Base-by-base conservation (phyloP, 345 rosid species). In the Acer campestre region DNA sequence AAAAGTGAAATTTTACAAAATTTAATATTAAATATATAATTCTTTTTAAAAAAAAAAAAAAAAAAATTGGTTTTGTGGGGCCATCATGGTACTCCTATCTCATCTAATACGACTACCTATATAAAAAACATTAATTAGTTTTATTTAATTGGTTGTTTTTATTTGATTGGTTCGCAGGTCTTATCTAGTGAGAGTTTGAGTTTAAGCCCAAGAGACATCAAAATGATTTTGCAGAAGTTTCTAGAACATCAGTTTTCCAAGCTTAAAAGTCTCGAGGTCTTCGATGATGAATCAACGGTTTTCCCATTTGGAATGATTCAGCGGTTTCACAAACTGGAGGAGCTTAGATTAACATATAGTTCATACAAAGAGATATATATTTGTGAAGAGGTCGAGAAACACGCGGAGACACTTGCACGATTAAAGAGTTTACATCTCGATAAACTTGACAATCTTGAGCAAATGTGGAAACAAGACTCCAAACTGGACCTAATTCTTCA, bases 251-350 rank as follows among this genome's bases (percentile, higher is more conserved):
- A 40, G 27, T 73, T 81, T 35, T n/a, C 1, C 20, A 62, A 69
- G 3, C 1, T 71, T 17, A 75, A 75, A 72, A 4, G 29, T 68
- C 76, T 73, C 7, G 0, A 6, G 14, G 31, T 80, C n/a, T 31
- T 44, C 8, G 16, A 67, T 56, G 72, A 68, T 25, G 66, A 38
- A 7, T 25, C 76, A 4, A 17, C 44, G 6, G 48, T 1, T 17
- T 70, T 79, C 14, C 73, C 70, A 8, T 2, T 68, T 17, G 18
- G 4, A 5, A 20, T 75, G 3, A 62, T 85, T 4, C 3, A 71
- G 11, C 23, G 20, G 38, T 77, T 85, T 27, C n/a, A 25, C 1
- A 71, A 68, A 56, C 6, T 85, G 48, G 18, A 51, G 6, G 6
- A 4, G 6, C 78, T 82, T 35, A 2, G 8, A 18, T 56, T 82